Percentiles rank a stretch among this genome's conserved stretches.
Evolutionary conservation across 192 early-diverging fungal species (phyloP).

Genomic region (Mortierella antarctica): DNA sequence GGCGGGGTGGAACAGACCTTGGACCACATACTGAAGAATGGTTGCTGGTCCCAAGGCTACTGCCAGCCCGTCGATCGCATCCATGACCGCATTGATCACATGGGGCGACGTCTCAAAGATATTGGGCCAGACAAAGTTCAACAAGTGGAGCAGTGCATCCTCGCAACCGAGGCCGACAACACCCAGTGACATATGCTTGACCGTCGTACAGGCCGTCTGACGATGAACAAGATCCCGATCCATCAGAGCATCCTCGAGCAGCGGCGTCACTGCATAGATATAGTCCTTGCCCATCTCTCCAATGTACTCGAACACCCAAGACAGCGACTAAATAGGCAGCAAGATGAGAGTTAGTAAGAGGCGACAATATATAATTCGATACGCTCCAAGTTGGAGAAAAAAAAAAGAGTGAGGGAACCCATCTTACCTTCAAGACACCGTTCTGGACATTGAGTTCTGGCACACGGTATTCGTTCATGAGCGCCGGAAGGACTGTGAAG

Average conservation of each 20-base stretch:
- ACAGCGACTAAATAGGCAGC: slow-evolving; percentile 63
- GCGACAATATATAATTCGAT: background rate
- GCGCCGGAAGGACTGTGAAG: slow-evolving; percentile 96
- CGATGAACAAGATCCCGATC: slow-evolving; percentile 98
- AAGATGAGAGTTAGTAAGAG: background rate
- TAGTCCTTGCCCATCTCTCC: slow-evolving; percentile 99
- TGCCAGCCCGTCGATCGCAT: slow-evolving; percentile 94
- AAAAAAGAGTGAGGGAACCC: background rate
- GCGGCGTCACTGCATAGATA: slow-evolving; percentile 94
- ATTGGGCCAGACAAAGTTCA: slow-evolving; percentile 98
- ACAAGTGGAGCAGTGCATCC: slow-evolving; percentile 91
- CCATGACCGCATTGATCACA: slow-evolving; percentile 98
- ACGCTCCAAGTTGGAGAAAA: too few species aligned
- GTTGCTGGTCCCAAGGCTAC: slow-evolving; percentile 89
- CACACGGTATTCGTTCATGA: slow-evolving; percentile 99
- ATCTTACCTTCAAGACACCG: slow-evolving; percentile 87
- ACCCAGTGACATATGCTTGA: slow-evolving; percentile 96
- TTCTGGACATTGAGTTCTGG: slow-evolving; percentile 99
- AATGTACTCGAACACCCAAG: slow-evolving; percentile 99
- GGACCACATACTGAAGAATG: slow-evolving; percentile 84
- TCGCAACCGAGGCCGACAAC: slow-evolving; percentile 93
- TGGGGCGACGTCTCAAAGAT: slow-evolving; percentile 98
- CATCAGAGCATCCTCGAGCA: slow-evolving; percentile 96
- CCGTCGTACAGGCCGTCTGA: slow-evolving; percentile 95
- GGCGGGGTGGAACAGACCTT: slow-evolving; percentile 98